Evolutionary conservation across 768 basidiomycete species (phyloP).

Genomic region (Mycena vitilis): DNA sequence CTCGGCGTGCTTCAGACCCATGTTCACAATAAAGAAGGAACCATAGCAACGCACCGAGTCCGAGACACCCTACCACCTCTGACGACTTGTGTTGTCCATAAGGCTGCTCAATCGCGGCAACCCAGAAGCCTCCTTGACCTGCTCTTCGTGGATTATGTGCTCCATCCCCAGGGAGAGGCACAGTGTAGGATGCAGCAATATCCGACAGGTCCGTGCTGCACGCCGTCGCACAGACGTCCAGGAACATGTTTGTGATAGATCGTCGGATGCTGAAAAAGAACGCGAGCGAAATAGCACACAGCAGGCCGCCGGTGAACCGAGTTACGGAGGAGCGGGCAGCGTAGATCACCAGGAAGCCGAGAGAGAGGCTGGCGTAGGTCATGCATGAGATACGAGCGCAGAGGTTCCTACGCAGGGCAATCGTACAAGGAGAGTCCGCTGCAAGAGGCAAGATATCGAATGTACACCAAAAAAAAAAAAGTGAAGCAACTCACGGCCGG

Average conservation of each 20-base stretch:
- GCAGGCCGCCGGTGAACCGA: not conserved
- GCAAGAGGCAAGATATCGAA: not conserved
- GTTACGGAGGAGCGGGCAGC: not conserved
- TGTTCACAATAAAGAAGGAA: not conserved
- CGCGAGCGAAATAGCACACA: not conserved
- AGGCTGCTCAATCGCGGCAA: conserved; percentile 1
- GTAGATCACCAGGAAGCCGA: not conserved
- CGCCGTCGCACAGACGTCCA: conserved; percentile 3
- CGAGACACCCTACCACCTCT: conserved; percentile 35
- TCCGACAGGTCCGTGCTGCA: conserved; percentile 11
- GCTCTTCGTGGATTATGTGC: not conserved
- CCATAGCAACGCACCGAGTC: conserved; percentile 31
- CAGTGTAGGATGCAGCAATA: conserved; percentile 2
- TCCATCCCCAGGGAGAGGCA: not conserved
- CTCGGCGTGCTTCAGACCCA: not conserved
- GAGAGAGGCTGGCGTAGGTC: not conserved
- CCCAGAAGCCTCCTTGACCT: conserved; percentile 8
- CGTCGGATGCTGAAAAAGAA: conserved; percentile 5
- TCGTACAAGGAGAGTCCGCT: not conserved
- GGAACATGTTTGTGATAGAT: not conserved
- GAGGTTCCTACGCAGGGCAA: not conserved
- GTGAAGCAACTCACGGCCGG: not conserved
- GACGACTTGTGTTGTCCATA: not conserved
- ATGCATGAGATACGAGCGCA: not conserved
- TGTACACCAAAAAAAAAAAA: not conserved